A percentile compares a stretch with the other conserved stretches of the same genome.
phyloP scores from a whole-genome alignment of 108 stramenopile genomes.

The Aurantiochytrium sp. region DNA sequence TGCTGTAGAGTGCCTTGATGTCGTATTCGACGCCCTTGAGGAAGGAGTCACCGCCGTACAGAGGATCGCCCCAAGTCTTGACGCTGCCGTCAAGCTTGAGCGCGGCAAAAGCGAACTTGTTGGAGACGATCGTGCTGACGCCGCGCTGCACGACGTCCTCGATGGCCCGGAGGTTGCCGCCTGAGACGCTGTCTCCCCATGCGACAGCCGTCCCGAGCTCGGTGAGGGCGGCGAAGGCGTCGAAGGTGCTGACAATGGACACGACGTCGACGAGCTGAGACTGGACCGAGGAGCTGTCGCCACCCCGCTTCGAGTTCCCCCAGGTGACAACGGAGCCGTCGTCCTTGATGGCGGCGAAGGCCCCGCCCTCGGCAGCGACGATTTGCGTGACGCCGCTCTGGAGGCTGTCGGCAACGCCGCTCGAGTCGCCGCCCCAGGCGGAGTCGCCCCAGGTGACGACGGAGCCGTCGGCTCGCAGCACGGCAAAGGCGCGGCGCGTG shows the following conservation, averaged over 20 bases:
- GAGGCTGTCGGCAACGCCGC: not conserved
- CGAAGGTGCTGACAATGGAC: not conserved
- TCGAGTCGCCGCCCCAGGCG: not conserved
- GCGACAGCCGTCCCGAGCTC: not conserved
- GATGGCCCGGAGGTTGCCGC: not conserved
- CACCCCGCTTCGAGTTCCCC: not conserved
- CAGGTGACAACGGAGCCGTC: slow-evolving; percentile 17
- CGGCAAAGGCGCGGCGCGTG: not conserved
- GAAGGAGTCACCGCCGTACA: not conserved
- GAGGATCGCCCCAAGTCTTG: not conserved
- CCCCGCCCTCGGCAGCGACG: not conserved
- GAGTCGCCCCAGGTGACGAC: not conserved
- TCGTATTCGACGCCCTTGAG: not conserved
- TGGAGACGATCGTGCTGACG: not conserved
- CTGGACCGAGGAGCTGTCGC: not conserved
- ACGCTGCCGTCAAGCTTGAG: not conserved
- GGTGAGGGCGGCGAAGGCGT: not conserved
- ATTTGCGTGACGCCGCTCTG: not conserved
- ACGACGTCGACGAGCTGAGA: not conserved
- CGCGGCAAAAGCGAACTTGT: not conserved
- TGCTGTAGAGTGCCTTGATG: not conserved
- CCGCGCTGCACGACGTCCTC: not conserved
- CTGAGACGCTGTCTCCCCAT: not conserved
- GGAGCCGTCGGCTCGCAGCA: not conserved
- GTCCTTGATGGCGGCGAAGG: not conserved